A percentile compares a stretch with the other conserved stretches of the same genome.
These are phyloP conservation scores for Schwanniomyces pseudopolymorphus DNA, from an alignment of 805 yeast species.

Conservation along the genomic window DNA sequence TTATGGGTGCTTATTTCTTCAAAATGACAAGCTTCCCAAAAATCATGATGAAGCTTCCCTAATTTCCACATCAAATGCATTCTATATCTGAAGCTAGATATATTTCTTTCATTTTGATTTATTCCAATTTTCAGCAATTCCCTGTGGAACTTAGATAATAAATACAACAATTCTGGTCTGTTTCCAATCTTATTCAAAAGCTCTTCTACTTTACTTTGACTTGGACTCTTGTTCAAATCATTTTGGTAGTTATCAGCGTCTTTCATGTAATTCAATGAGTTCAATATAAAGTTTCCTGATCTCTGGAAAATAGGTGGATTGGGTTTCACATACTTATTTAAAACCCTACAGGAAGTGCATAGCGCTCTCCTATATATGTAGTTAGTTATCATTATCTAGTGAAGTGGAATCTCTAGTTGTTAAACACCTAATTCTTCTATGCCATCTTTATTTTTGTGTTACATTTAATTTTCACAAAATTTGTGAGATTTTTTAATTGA, in stretches of 20 bases:
- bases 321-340: not conserved
- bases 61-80: constrained; percentile 21
- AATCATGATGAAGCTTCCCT: constrained; percentile 26
- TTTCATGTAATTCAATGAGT: constrained; percentile 26
- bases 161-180: constrained; percentile 28
- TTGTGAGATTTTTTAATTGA: not conserved
- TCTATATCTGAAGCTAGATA: constrained; percentile 16
- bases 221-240: constrained; percentile 18
- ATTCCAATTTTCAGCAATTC: constrained; percentile 32
- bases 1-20: constrained; percentile 28
- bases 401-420: not conserved
- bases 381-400: not conserved
- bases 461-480: not conserved
- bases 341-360: not conserved
- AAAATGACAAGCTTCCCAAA: constrained; percentile 37
- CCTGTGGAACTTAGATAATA: constrained; percentile 29
- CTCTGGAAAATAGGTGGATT: constrained; percentile 2
- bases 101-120: constrained; percentile 11
- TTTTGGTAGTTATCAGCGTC: constrained; percentile 26
- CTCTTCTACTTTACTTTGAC: constrained; percentile 18
- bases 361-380: not conserved
- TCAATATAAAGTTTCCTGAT: constrained; percentile 12
- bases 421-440: not conserved
- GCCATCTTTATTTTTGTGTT: not conserved
- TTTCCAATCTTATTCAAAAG: constrained; percentile 21